Evolutionary conservation across 768 basidiomycete genomes (phyloP).

Genomic region (Mycena albidolilacea): DNA sequence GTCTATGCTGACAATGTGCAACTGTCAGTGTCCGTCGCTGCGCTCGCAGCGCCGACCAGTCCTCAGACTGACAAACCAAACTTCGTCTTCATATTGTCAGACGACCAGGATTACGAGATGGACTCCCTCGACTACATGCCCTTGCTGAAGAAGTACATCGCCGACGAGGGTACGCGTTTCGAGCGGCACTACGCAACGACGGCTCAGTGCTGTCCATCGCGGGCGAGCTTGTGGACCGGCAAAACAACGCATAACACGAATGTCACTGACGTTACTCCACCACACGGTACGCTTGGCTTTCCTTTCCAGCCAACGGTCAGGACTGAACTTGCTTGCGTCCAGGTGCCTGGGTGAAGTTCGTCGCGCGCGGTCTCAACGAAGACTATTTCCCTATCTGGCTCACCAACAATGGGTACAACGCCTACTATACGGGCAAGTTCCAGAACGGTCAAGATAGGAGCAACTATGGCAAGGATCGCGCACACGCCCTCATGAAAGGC

Average conservation of each 20-base stretch:
- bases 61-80: not conserved
- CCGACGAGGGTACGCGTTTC: not conserved
- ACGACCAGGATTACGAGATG: not conserved
- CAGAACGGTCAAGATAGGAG: not conserved
- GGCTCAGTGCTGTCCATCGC: not conserved
- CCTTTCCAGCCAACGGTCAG: not conserved
- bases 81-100: not conserved
- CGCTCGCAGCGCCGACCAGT: not conserved
- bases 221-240: not conserved
- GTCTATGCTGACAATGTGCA: not conserved
- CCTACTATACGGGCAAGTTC: slow-evolving; percentile 1
- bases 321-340: not conserved
- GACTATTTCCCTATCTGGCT: not conserved
- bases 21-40: not conserved
- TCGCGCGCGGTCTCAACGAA: not conserved
- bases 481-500: not conserved
- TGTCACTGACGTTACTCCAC: not conserved
- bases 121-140: not conserved
- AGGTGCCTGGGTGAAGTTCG: not conserved
- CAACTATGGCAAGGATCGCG: not conserved
- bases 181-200: not conserved
- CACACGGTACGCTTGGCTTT: not conserved
- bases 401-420: not conserved
- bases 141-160: not conserved
- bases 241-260: slow-evolving; percentile 1